These are phyloP conservation scores for Hypoxylon lienhwacheense DNA, from an alignment of 495 filamentous ascomycete genomes.

Conservation along the genomic window DNA sequence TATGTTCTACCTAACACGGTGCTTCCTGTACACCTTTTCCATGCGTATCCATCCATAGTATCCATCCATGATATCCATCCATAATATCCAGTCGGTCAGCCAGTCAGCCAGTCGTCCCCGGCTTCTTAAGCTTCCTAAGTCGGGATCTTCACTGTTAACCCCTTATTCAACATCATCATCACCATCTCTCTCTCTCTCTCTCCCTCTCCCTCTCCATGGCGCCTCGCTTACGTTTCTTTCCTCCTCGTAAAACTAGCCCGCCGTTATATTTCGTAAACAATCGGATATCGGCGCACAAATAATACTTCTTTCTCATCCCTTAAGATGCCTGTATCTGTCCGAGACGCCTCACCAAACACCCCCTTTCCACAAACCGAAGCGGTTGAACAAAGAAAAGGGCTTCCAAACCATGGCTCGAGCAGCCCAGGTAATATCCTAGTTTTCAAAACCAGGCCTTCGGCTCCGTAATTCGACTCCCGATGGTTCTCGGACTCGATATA, in stretches of 20 bases:
- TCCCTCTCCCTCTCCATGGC: conserved; percentile 2
- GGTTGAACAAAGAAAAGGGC: background rate
- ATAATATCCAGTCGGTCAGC: no score
- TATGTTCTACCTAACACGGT: conserved; percentile 27
- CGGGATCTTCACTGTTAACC: background rate
- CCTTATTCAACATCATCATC: conserved; percentile 5
- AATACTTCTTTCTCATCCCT: conserved; percentile 27
- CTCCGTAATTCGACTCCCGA: background rate
- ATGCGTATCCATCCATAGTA: conserved; percentile 2
- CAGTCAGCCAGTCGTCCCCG: no score
- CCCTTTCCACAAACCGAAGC: background rate
- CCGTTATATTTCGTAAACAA: background rate
- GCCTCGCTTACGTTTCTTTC: conserved; percentile 29
- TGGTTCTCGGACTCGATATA: background rate
- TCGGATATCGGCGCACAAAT: conserved; percentile 15
- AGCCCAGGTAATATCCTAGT: conserved; percentile 13
- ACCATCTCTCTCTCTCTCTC: background rate
- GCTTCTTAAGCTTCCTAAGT: conserved; percentile 6
- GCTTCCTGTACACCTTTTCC: conserved; percentile 26
- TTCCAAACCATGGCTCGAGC: background rate
- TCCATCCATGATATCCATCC: background rate
- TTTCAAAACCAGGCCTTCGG: background rate
- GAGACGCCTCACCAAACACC: conserved; percentile 20
- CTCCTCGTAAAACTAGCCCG: conserved; percentile 16
- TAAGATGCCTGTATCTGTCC: no score